phyloP scores from a whole-genome alignment of 176 grass and related monocot species.

The Oryza brachyantha region DNA sequence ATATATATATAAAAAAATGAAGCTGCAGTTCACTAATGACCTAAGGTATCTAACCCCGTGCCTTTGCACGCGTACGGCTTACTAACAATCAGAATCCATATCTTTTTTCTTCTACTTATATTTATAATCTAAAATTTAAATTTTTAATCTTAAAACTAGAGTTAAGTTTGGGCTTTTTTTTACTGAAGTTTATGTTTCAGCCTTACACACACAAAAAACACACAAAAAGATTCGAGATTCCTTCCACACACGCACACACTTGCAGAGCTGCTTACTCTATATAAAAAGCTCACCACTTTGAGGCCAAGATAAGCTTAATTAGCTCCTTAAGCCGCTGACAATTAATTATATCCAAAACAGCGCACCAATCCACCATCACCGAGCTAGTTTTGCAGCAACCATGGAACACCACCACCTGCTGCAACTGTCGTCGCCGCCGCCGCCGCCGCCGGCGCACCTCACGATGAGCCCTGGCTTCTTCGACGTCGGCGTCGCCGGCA shows the following conservation, averaged over 20 bases:
- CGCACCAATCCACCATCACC: neutral
- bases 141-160: too few species aligned
- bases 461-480: constrained; percentile 24
- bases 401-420: constrained; percentile 22
- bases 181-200: too few species aligned
- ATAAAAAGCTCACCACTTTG: neutral
- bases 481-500: neutral
- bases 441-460: constrained; percentile 3
- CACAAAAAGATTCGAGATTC: neutral
- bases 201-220: too few species aligned
- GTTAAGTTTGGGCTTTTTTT: too few species aligned
- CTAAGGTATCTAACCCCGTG: too few species aligned
- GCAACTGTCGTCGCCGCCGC: neutral
- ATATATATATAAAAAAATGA: too few species aligned
- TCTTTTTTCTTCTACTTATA: too few species aligned
- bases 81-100: too few species aligned
- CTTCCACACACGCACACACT: neutral
- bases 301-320: neutral
- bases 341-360: neutral
- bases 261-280: neutral
- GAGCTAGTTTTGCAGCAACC: neutral
- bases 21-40: too few species aligned
- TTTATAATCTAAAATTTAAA: too few species aligned
- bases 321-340: neutral
- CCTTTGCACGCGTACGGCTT: too few species aligned